Evolutionary conservation across 768 basidiomycete genomes (phyloP).

Genomic region (Podaxis carcinomalis): DNA sequence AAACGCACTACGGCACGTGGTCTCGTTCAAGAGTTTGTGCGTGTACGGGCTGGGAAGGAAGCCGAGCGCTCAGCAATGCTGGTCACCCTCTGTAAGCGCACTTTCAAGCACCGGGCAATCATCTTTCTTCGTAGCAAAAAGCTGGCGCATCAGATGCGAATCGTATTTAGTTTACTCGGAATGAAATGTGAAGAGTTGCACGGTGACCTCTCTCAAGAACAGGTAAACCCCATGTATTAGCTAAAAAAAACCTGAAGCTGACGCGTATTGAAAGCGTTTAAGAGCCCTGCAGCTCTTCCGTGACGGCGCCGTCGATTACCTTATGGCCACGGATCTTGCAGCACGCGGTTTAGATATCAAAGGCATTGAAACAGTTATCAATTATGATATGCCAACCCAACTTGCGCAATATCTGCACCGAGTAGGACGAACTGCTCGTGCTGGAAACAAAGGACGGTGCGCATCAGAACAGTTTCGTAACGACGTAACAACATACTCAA

Average conservation of each 20-base stretch:
- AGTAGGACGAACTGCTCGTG: constrained; percentile 95
- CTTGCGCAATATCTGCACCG: constrained; percentile 94
- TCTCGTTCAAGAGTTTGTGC: constrained; percentile 91
- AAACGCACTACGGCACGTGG: constrained; percentile 83
- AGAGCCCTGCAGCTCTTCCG: constrained; percentile 84
- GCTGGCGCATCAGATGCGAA: constrained; percentile 93
- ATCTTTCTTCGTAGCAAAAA: constrained; percentile 97
- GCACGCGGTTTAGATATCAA: constrained; percentile 96
- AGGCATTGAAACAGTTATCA: constrained; percentile 95
- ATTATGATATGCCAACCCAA: constrained; percentile 97
- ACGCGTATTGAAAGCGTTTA: constrained; percentile 56
- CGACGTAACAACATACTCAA: neutral
- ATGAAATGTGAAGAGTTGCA: constrained; percentile 92
- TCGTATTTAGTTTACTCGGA: constrained; percentile 86
- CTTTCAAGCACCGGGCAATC: constrained; percentile 80
- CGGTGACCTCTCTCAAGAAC: constrained; percentile 94
- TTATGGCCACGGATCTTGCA: constrained; percentile 96
- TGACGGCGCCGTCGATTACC: constrained; percentile 81
- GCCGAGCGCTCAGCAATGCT: constrained; percentile 73
- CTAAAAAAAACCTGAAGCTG: neutral
- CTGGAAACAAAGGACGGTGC: constrained; percentile 87
- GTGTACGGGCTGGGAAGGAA: constrained; percentile 80
- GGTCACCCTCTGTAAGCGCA: constrained; percentile 80
- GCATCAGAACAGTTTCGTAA: constrained; percentile 22
- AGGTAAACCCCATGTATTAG: constrained; percentile 43